phyloP scores from a whole-genome alignment of 2,329 filamentous ascomycete species.

The Nemania sp. region DNA sequence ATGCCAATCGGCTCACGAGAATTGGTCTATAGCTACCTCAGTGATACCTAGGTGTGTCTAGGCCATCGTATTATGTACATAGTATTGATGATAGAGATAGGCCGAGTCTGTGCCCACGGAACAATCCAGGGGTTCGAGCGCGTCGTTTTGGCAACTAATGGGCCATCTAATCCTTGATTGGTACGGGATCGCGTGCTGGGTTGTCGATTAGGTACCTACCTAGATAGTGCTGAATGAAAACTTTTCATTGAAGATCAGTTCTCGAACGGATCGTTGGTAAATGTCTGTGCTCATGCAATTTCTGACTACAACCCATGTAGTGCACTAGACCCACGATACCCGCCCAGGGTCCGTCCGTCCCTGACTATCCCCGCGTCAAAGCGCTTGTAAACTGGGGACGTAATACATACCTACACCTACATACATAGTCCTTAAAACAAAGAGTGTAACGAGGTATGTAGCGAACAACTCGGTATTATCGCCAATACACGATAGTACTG shows the following conservation, averaged over 20 bases:
- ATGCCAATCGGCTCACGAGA: conserved; percentile 19
- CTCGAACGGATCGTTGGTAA: neutral
- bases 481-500: neutral
- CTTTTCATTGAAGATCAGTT: conserved; percentile 14
- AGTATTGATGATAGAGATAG: conserved; percentile 2
- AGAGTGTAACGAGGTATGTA: neutral
- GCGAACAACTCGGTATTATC: neutral
- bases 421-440: neutral
- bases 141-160: neutral
- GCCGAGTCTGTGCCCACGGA: conserved; percentile 19
- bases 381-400: conserved; percentile 7
- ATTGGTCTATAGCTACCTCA: neutral
- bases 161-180: neutral
- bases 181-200: conserved; percentile 10
- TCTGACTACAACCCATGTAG: conserved; percentile 9
- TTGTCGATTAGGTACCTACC: neutral
- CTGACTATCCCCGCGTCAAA: conserved; percentile 15
- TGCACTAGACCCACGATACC: conserved; percentile 14
- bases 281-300: conserved; percentile 28
- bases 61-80: neutral
- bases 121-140: neutral
- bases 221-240: conserved; percentile 11
- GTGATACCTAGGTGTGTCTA: neutral
- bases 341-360: too few relatives aligned
- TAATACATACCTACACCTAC: neutral